Conservation (phyloP, 768 basidiomycete genomes). For the Termitomyces sp. region DNA sequence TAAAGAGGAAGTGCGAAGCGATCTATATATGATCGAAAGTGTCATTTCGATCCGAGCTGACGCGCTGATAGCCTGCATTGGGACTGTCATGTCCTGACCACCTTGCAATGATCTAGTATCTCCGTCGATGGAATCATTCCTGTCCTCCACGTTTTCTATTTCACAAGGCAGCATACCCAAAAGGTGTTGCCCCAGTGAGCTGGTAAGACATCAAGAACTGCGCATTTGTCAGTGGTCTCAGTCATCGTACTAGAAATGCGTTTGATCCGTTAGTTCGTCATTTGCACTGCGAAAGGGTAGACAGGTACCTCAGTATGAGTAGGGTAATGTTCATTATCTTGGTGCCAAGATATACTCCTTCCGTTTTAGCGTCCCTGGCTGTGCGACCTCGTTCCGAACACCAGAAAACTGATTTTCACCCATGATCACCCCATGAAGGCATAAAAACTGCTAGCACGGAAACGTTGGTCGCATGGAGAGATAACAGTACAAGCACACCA, state of each 20-base stretch:
- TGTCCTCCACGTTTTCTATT: background rate
- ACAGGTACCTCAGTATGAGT: no score
- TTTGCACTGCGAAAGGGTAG: background rate
- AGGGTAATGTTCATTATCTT: background rate
- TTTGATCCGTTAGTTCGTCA: background rate
- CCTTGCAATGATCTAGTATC: background rate
- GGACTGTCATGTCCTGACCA: background rate
- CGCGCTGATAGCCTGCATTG: background rate
- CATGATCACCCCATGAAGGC: background rate
- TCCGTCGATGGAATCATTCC: background rate
- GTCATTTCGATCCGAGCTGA: slow-evolving; percentile 12
- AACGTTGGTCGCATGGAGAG: background rate
- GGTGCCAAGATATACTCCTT: background rate
- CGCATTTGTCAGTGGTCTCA: background rate
- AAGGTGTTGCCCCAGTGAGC: background rate
- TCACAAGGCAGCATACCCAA: background rate
- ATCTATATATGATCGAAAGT: slow-evolving; percentile 11
- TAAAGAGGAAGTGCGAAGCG: slow-evolving; percentile 14
- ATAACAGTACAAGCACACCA: background rate
- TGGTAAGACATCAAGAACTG: slow-evolving; percentile 1
- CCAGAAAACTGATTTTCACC: background rate
- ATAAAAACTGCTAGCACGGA: background rate
- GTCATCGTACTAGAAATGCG: background rate
- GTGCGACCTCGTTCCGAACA: background rate
- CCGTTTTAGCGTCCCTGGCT: background rate